A percentile compares a stretch with the other conserved stretches of the same genome.
phyloP scores from a whole-genome alignment of 1,284 basidiomycete species.

The Coniferiporia sulphurascens region DNA sequence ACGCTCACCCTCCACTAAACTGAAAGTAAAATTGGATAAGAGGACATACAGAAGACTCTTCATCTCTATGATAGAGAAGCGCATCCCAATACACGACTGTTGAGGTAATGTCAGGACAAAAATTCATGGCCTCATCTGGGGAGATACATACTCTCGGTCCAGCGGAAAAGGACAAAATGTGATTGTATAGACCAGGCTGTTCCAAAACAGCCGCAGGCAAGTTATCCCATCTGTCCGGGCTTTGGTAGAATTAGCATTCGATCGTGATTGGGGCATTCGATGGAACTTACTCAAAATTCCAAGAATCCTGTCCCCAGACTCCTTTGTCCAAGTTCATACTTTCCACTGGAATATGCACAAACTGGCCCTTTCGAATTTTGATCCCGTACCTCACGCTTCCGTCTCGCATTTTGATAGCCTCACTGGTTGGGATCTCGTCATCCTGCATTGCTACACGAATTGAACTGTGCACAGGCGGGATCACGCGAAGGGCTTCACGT shows the following conservation, averaged over 20 bases:
- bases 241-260: conserved; percentile 26
- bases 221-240: conserved; percentile 75
- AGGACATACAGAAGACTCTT: conserved; percentile 71
- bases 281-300: conserved; percentile 63
- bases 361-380: conserved; percentile 58
- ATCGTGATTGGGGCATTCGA: background rate
- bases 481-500: conserved; percentile 67
- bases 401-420: conserved; percentile 54
- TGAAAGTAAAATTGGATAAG: conserved; percentile 61
- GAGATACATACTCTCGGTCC: conserved; percentile 61
- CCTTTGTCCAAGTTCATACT: conserved; percentile 69
- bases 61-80: conserved; percentile 76
- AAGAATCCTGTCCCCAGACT: conserved; percentile 73
- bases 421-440: conserved; percentile 66
- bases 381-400: conserved; percentile 39
- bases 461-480: conserved; percentile 78
- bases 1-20: conserved; percentile 42
- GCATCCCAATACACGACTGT: conserved; percentile 75
- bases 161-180: conserved; percentile 69
- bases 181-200: conserved; percentile 66
- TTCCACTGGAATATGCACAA: conserved; percentile 72
- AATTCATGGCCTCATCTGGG: background rate
- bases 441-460: conserved; percentile 69
- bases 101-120: conserved; percentile 1
- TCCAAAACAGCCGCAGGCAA: conserved; percentile 56